These are phyloP conservation scores for Cucurbitaria berberidis DNA, from an alignment of 2,329 filamentous ascomycete genomes.

Conservation along the genomic window DNA sequence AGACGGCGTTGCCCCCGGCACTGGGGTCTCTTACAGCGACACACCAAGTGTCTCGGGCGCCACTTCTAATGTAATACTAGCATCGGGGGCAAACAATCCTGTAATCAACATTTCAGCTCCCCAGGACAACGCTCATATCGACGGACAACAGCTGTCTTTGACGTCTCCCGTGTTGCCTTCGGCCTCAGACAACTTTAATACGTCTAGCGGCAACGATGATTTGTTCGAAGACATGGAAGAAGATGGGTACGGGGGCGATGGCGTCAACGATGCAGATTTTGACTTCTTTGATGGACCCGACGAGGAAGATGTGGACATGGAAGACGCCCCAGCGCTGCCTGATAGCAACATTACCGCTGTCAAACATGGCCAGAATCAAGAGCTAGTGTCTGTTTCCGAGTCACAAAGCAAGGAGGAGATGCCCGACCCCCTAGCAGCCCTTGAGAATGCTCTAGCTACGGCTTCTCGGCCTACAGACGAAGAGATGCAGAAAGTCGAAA, in stretches of 20 bases:
- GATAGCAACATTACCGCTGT: constrained; percentile 19
- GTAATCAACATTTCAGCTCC: constrained; percentile 43
- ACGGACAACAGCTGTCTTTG: constrained; percentile 25
- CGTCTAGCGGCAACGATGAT: constrained; percentile 55
- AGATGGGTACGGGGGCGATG: constrained; percentile 74
- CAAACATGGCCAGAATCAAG: neutral
- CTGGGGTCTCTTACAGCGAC: constrained; percentile 34
- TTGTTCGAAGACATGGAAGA: constrained; percentile 70
- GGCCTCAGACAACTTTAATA: constrained; percentile 29
- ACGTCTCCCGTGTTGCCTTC: constrained; percentile 34
- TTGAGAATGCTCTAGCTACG: constrained; percentile 36
- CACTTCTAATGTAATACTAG: constrained; percentile 35
- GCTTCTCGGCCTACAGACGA: constrained; percentile 7
- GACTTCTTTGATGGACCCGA: constrained; percentile 77
- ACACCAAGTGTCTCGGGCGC: constrained; percentile 36
- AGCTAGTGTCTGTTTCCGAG: constrained; percentile 1
- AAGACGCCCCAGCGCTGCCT: constrained; percentile 30
- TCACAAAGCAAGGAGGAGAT: constrained; percentile 28
- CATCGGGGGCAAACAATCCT: constrained; percentile 38
- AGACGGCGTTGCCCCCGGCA: constrained; percentile 44
- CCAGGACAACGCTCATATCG: constrained; percentile 23
- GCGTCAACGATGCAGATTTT: constrained; percentile 83
- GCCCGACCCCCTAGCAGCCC: constrained; percentile 35
- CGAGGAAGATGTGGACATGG: constrained; percentile 47
- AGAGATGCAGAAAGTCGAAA: constrained; percentile 5